Percentiles rank a stretch among this genome's conserved stretches.
These are phyloP conservation scores for Colletotrichum kahawae DNA, from an alignment of 2,329 filamentous ascomycete genomes.

Conservation along the genomic window DNA sequence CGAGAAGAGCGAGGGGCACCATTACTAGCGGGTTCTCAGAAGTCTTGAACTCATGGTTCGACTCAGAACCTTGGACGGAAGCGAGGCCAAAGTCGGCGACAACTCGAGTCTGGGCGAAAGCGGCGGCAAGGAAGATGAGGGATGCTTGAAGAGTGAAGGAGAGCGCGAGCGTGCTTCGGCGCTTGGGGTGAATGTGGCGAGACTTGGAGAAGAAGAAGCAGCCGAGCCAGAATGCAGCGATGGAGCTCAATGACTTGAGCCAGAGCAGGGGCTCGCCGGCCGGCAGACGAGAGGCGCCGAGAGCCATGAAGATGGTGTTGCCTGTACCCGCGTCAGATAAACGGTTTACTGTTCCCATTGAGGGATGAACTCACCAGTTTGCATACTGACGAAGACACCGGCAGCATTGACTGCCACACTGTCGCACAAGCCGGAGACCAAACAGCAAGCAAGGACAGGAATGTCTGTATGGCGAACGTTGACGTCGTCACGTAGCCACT, in stretches of 20 bases:
- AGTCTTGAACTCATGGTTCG: constrained; percentile 15
- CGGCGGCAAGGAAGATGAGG: constrained; percentile 57
- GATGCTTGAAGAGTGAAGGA: constrained; percentile 58
- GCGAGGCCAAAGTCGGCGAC: constrained; percentile 46
- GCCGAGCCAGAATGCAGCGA: constrained; percentile 57
- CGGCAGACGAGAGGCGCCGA: constrained; percentile 60
- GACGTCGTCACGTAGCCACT: constrained; percentile 23
- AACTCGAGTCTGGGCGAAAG: constrained; percentile 51
- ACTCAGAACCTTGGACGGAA: constrained; percentile 20
- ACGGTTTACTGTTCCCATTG: not conserved
- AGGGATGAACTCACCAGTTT: constrained; percentile 29
- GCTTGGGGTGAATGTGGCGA: constrained; percentile 36
- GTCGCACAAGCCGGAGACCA: constrained; percentile 44
- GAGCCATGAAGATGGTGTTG: constrained; percentile 68
- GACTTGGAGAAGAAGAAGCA: constrained; percentile 51
- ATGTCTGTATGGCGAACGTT: constrained; percentile 31
- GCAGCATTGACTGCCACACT: constrained; percentile 44
- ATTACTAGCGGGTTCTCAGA: constrained; percentile 45
- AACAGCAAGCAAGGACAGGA: constrained; percentile 43
- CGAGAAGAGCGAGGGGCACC: constrained; percentile 51
- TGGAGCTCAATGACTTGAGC: constrained; percentile 58
- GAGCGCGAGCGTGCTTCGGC: constrained; percentile 46
- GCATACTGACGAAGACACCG: constrained; percentile 45
- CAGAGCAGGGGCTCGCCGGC: constrained; percentile 54
- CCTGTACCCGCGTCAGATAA: constrained; percentile 34